A percentile compares a stretch with the other conserved stretches of the same genome.
Evolutionary conservation across 805 yeast species (phyloP).

Genomic region (Candida ponderosae): DNA sequence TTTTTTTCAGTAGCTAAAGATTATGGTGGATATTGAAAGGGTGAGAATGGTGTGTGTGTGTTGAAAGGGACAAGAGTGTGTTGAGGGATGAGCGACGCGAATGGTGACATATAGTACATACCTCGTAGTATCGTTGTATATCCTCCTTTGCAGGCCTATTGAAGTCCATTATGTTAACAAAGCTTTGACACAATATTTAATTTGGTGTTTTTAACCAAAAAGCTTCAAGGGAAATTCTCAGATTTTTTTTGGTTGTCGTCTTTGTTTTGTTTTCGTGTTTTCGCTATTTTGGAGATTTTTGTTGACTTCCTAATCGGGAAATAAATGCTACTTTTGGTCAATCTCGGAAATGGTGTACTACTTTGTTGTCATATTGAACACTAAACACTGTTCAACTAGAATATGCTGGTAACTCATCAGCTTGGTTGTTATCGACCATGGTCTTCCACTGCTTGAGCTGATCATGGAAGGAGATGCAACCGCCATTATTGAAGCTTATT

Average conservation of each 20-base stretch:
- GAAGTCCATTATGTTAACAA: not conserved
- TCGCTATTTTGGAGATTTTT: not conserved
- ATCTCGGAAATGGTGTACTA: no score
- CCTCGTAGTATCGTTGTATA: not conserved
- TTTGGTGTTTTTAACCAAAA: no score
- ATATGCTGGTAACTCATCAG: conserved; percentile 39
- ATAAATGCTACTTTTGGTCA: not conserved
- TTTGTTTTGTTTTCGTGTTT: no score
- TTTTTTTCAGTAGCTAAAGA: no score
- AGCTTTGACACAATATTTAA: not conserved
- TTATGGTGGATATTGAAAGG: no score
- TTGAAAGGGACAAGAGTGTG: no score
- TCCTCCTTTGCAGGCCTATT: not conserved
- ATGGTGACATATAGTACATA: not conserved
- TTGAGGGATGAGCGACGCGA: not conserved
- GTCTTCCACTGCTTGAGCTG: conserved; percentile 25
- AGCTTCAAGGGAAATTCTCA: no score
- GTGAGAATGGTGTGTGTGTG: no score
- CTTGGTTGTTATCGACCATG: conserved; percentile 28
- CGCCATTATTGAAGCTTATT: conserved; percentile 39
- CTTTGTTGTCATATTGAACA: not conserved
- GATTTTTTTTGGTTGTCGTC: not conserved
- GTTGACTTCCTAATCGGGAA: conserved; percentile 5
- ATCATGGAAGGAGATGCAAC: conserved; percentile 33
- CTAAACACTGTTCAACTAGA: conserved; percentile 3